These are phyloP conservation scores for Solanum corneliomulleri DNA, from an alignment of 257 asterid species.

Conservation along the genomic window DNA sequence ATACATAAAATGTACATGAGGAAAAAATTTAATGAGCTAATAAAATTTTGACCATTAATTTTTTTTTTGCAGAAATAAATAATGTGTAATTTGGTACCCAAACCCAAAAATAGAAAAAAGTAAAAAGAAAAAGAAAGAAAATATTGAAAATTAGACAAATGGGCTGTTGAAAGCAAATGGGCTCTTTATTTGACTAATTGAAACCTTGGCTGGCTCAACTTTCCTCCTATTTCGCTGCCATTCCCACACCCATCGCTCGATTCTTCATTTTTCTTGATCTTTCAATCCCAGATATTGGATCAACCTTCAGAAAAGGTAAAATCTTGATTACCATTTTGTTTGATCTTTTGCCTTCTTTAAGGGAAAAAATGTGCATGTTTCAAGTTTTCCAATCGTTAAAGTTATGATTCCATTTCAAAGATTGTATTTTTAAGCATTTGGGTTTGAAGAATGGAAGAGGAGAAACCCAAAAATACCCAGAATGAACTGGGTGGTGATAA, in stretches of 20 bases:
- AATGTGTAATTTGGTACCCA: neutral
- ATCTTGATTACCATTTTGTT: neutral
- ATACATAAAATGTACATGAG: neutral
- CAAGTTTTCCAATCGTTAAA: neutral
- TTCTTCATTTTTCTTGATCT: neutral
- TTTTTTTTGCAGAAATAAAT: neutral
- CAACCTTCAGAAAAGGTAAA: neutral
- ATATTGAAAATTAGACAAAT: neutral
- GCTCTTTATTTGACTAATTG: neutral
- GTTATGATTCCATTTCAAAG: neutral
- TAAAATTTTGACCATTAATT: neutral
- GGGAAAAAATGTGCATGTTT: neutral
- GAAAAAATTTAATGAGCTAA: neutral
- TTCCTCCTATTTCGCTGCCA: neutral
- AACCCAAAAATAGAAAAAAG: neutral
- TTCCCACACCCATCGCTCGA: neutral
- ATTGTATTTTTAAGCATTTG: constrained; percentile 1
- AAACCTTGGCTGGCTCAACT: neutral
- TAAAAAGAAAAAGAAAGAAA: neutral
- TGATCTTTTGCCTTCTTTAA: neutral
- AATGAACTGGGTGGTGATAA: constrained; percentile 3
- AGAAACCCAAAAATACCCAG: constrained; percentile 19
- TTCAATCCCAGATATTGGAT: constrained; percentile 2
- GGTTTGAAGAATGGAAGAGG: constrained; percentile 54
- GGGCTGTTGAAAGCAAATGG: neutral